phyloP scores from a whole-genome alignment of 352 stramenopile genomes.

The Phytophthora megakarya region DNA sequence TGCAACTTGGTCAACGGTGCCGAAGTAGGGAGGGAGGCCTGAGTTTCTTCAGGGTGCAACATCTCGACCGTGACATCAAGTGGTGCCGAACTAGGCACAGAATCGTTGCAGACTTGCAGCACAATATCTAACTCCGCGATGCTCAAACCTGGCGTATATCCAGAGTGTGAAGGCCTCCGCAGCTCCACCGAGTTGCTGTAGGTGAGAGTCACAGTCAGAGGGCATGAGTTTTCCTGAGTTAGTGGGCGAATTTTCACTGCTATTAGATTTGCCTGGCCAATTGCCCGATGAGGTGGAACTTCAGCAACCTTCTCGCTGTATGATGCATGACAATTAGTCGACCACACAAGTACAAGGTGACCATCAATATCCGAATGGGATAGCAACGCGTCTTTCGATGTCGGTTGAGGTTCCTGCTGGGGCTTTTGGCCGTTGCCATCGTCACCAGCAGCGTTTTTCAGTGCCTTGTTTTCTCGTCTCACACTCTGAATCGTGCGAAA shows the following conservation, averaged over 20 bases:
- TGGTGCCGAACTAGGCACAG: conserved; percentile 44
- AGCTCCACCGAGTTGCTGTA: conserved; percentile 55
- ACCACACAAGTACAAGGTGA: conserved; percentile 76
- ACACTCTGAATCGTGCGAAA: conserved; percentile 89
- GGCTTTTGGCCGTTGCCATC: conserved; percentile 25
- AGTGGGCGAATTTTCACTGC: conserved; percentile 62
- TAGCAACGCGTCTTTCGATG: conserved; percentile 60
- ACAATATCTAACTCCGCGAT: conserved; percentile 74
- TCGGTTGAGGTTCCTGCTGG: conserved; percentile 56
- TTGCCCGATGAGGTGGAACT: conserved; percentile 22
- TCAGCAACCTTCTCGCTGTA: conserved; percentile 25
- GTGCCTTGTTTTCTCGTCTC: conserved; percentile 81
- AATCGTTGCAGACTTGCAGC: conserved; percentile 81
- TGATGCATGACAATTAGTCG: conserved; percentile 34
- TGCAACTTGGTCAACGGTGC: conserved; percentile 37
- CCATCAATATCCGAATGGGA: conserved; percentile 55
- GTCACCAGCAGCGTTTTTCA: conserved; percentile 44
- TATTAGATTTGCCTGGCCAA: conserved; percentile 74
- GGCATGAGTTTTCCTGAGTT: conserved; percentile 51
- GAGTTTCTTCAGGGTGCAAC: conserved; percentile 72
- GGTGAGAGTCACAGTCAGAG: conserved; percentile 71
- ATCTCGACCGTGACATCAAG: conserved; percentile 84
- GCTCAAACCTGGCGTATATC: conserved; percentile 27
- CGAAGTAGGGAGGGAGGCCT: conserved; percentile 32
- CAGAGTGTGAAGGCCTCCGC: conserved; percentile 7